A percentile compares a stretch with the other conserved stretches of the same genome.
phyloP scores from a whole-genome alignment of 441 rosid genomes.

The Isatis lusitanica region DNA sequence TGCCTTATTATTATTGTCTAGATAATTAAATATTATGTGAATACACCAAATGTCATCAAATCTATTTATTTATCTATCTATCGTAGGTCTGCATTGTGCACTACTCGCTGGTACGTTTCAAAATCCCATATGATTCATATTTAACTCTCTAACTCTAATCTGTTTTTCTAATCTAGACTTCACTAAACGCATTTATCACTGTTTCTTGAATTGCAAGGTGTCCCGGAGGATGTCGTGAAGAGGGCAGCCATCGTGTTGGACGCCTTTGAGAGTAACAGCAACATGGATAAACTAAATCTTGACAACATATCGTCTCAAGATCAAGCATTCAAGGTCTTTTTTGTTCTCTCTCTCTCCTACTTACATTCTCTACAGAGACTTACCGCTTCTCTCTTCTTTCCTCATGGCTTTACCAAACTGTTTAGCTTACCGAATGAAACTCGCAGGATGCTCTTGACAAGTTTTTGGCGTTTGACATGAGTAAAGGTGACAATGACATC shows the following conservation, averaged over 20 bases:
- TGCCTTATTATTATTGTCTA: neutral
- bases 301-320: constrained; percentile 67
- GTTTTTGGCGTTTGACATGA: constrained; percentile 64
- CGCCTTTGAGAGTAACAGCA: constrained; percentile 48
- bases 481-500: constrained; percentile 48
- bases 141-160: neutral
- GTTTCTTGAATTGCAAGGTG: constrained; percentile 47
- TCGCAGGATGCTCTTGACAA: constrained; percentile 74
- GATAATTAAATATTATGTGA: neutral
- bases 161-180: neutral
- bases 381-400: neutral
- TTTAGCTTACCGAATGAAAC: neutral
- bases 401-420: constrained; percentile 11
- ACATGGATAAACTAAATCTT: constrained; percentile 53
- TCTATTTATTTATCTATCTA: constrained; percentile 9
- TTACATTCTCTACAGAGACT: neutral
- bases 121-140: neutral
- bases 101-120: constrained; percentile 65
- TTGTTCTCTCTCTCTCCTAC: neutral
- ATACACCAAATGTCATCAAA: constrained; percentile 13
- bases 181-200: neutral
- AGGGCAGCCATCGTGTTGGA: constrained; percentile 77
- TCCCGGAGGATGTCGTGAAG: constrained; percentile 77
- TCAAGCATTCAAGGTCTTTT: constrained; percentile 68
- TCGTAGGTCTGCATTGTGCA: constrained; percentile 90